These are phyloP conservation scores for Penicillium diatomitis DNA, from an alignment of 495 filamentous ascomycete genomes.

Conservation along the genomic window DNA sequence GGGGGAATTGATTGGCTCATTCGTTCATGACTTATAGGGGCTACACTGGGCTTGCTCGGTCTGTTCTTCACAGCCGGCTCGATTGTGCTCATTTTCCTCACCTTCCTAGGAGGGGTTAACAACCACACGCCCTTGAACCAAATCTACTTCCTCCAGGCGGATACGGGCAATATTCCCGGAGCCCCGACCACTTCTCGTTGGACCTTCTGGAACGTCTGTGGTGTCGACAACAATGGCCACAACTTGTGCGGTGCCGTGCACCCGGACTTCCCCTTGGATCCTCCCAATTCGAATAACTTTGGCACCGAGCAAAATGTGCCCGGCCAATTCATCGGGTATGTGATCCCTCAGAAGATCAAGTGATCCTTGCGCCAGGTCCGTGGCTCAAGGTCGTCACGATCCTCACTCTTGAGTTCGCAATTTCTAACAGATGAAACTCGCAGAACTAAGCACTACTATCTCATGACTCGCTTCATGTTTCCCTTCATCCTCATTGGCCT, in stretches of 20 bases:
- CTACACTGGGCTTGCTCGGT: conserved; percentile 47
- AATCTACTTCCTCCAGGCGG: conserved; percentile 75
- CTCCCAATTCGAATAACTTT: conserved; percentile 49
- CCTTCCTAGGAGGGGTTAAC: conserved; percentile 61
- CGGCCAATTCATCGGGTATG: conserved; percentile 44
- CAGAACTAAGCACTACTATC: conserved; percentile 52
- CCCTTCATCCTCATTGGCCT: conserved; percentile 62
- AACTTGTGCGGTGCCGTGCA: conserved; percentile 47
- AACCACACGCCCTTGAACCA: conserved; percentile 53
- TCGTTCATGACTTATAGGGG: conserved; percentile 21
- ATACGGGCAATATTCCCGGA: conserved; percentile 59
- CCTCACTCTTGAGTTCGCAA: not conserved
- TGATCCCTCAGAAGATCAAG: not conserved
- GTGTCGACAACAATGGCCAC: conserved; percentile 38
- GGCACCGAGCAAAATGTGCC: conserved; percentile 48
- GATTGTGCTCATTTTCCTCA: conserved; percentile 69
- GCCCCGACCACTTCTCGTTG: conserved; percentile 62
- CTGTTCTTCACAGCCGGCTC: conserved; percentile 69
- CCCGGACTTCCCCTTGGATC: conserved; percentile 58
- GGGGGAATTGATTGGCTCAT: no score
- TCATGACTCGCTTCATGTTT: conserved; percentile 60
- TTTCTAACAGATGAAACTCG: conserved; percentile 1
- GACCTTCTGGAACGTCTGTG: conserved; percentile 79
- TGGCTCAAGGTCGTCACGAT: no score
- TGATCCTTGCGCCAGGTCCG: no score